Evolutionary conservation across 1,284 basidiomycete species (phyloP).

Genomic region (Sporisorium exsertum): DNA sequence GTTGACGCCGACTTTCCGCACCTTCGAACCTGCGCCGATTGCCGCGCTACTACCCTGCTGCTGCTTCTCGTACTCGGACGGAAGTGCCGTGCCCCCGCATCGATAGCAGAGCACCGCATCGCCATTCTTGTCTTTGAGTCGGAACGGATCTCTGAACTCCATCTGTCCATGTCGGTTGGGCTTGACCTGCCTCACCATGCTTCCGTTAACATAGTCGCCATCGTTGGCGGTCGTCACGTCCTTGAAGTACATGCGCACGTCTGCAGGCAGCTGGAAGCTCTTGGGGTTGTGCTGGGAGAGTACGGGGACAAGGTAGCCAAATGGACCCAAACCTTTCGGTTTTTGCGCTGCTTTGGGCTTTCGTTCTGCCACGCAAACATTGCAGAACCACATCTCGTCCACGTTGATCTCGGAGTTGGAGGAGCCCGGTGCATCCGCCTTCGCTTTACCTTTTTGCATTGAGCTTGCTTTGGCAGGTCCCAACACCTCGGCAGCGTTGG

Average conservation of each 20-base stretch:
- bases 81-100: slow-evolving; percentile 81
- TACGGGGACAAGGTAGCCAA: slow-evolving; percentile 76
- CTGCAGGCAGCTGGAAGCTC: slow-evolving; percentile 89
- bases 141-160: slow-evolving; percentile 90
- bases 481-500: slow-evolving; percentile 51
- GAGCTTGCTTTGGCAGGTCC: slow-evolving; percentile 26
- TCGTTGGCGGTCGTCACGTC: slow-evolving; percentile 72
- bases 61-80: slow-evolving; percentile 65
- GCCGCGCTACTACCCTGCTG: neutral
- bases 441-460: slow-evolving; percentile 32
- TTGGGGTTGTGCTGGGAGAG: slow-evolving; percentile 77
- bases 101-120: slow-evolving; percentile 86
- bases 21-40: neutral
- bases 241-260: slow-evolving; percentile 86
- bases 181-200: slow-evolving; percentile 71
- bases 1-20: neutral
- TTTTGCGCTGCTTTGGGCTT: slow-evolving; percentile 35
- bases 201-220: slow-evolving; percentile 75
- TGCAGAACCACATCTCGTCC: slow-evolving; percentile 93
- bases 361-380: slow-evolving; percentile 74
- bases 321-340: slow-evolving; percentile 63
- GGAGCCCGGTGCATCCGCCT: slow-evolving; percentile 26
- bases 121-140: slow-evolving; percentile 86
- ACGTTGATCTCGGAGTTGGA: slow-evolving; percentile 26
- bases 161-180: slow-evolving; percentile 82